Evolutionary conservation across 169 alveolate species (phyloP).

Genomic region (Cryptosporidium viatorum): DNA sequence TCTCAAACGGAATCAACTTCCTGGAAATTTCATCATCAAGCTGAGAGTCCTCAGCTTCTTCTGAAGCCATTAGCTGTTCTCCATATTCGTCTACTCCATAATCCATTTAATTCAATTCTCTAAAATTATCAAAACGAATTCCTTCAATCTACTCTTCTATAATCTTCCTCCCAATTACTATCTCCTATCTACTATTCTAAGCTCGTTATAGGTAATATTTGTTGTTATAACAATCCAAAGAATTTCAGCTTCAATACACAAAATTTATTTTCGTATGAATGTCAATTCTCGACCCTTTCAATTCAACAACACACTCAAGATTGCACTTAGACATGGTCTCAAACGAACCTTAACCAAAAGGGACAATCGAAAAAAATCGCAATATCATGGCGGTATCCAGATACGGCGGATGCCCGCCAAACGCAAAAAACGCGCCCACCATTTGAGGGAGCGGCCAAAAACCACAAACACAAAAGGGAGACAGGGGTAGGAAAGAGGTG

Average conservation of each 20-base stretch:
- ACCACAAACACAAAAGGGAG: not conserved
- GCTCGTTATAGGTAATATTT: too few relatives aligned
- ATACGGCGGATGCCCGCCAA: not conserved
- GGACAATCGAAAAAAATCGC: too few relatives aligned
- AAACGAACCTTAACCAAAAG: not conserved
- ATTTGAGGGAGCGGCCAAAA: not conserved
- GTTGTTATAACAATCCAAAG: too few relatives aligned
- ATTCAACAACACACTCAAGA: too few relatives aligned
- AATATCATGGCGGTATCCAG: constrained; percentile 5
- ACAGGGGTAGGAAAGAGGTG: not conserved
- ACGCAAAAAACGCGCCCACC: too few relatives aligned
- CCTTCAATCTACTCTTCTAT: too few relatives aligned
- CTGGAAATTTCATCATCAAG: constrained; percentile 8
- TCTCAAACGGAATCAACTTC: constrained; percentile 13
- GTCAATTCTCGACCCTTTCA: too few relatives aligned
- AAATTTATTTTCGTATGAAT: too few relatives aligned
- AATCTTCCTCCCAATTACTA: too few relatives aligned
- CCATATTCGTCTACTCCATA: not conserved
- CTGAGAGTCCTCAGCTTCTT: not conserved
- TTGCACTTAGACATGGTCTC: not conserved
- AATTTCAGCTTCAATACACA: too few relatives aligned
- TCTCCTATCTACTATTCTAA: too few relatives aligned
- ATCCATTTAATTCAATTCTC: not conserved
- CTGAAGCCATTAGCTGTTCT: not conserved
- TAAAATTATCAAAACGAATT: not conserved